Percentiles rank a stretch among this genome's conserved stretches.
phyloP scores from a whole-genome alignment of 225 moss, liverwort and hornwort genomes.

The Bryoerythrophyllum caledonicum region DNA sequence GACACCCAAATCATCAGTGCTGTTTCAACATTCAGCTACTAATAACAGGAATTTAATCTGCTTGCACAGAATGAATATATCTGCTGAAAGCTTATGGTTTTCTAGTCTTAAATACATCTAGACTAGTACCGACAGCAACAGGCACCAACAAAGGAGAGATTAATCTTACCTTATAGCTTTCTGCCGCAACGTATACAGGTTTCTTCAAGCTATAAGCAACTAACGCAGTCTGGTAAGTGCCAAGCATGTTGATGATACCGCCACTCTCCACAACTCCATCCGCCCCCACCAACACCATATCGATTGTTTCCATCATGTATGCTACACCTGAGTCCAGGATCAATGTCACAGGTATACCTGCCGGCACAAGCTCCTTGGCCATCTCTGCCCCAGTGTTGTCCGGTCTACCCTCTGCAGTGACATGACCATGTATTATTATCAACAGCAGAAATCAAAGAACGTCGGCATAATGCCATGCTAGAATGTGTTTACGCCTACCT shows the following conservation, averaged over 20 bases:
- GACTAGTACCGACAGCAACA: not conserved
- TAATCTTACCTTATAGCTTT: conserved; percentile 75
- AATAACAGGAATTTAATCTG: conserved; percentile 7
- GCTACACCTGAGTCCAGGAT: conserved; percentile 81
- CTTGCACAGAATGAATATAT: not conserved
- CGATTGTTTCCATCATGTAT: conserved; percentile 73
- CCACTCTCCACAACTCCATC: conserved; percentile 93
- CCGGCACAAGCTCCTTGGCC: conserved; percentile 63
- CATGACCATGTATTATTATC: not conserved
- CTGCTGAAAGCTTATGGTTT: not conserved
- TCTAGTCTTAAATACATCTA: not conserved
- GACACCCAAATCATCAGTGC: not conserved
- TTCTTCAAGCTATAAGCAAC: conserved; percentile 80
- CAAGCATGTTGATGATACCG: conserved; percentile 79
- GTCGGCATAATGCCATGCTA: not conserved
- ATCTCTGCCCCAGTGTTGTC: conserved; percentile 76
- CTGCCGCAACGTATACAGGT: conserved; percentile 89
- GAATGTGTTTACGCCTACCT: conserved; percentile 37
- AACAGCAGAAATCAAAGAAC: conserved; percentile 6
- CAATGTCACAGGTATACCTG: conserved; percentile 65
- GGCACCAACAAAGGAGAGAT: conserved; percentile 8
- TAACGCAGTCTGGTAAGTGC: conserved; percentile 81
- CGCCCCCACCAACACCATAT: conserved; percentile 82
- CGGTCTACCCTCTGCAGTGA: conserved; percentile 71
- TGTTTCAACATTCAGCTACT: not conserved